These are phyloP conservation scores for Pisolithus marmoratus DNA, from an alignment of 768 basidiomycete species.

Conservation along the genomic window DNA sequence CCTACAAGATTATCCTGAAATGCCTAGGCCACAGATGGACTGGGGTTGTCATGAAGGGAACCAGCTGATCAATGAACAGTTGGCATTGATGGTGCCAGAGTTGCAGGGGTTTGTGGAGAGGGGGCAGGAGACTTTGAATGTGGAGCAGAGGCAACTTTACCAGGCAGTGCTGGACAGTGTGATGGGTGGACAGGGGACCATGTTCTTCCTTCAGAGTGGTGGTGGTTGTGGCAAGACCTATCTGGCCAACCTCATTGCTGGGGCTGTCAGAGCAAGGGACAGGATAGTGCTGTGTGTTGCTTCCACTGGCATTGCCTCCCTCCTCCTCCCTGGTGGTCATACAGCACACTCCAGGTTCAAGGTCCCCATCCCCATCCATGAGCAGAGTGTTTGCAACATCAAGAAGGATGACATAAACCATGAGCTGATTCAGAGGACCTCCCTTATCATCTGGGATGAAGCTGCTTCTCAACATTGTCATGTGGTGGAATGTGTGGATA, in stretches of 20 bases:
- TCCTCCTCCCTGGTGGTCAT: no score
- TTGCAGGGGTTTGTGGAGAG: conserved; percentile 5
- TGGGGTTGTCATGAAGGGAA: conserved; percentile 14
- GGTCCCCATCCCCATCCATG: conserved; percentile 35
- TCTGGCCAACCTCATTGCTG: conserved; percentile 32
- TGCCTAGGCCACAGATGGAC: conserved; percentile 10
- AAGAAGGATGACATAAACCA: conserved; percentile 24
- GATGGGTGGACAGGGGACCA: no score
- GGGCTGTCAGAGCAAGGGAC: conserved; percentile 19
- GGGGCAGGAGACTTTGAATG: conserved; percentile 10
- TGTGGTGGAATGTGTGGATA: conserved; percentile 34
- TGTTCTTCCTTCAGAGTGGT: conserved; percentile 36
- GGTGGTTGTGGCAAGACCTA: conserved; percentile 45
- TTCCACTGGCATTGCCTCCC: conserved; percentile 43
- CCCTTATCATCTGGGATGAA: no score
- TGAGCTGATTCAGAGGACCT: no score
- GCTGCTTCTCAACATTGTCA: not conserved
- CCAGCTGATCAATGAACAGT: no score
- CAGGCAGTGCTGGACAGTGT: no score
- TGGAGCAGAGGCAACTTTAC: conserved; percentile 25
- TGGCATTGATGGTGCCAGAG: conserved; percentile 1
- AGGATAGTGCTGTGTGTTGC: conserved; percentile 41
- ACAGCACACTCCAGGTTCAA: conserved; percentile 45
- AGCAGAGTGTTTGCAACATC: conserved; percentile 23
- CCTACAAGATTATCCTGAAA: conserved; percentile 9